Evolutionary conservation across 1,284 basidiomycete genomes (phyloP), one percentile per base, ranked within the genome.

Genomic region (Rhodotorula sp.): DNA sequence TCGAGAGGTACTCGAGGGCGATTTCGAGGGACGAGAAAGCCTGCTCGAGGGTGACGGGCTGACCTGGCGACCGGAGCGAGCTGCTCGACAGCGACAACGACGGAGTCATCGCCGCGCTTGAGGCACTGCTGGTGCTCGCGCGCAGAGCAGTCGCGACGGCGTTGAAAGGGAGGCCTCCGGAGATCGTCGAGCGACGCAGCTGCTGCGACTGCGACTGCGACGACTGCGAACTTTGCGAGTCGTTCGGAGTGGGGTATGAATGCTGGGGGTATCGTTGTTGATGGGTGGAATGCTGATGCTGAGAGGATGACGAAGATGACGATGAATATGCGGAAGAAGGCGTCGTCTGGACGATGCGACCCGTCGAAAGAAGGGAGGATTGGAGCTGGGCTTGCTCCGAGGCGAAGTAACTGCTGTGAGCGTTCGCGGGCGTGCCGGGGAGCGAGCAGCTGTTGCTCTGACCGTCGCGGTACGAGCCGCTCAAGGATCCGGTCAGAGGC

Each of bases 401-500:
- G 26, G 58, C 56, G 20, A 58, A 72, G 70, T 65, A 71, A 69
- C 67, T 59, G 29, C 52, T 60, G 4, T 59, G 48, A 49, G 62
- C 61, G 65, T 15, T 64, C 34, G 56, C 70, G 49, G 70, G 70
- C 47, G 75, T 73, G 49, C 70, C 71, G 5, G 75, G 72, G 14
- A 72, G 62, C n/a, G 75, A 76, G 56, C 67, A 65, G 15, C 65
- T 23, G 56, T 71, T 66, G 39, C 68, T 57, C 23, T 71, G 72
- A 18, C 68, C 68, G 49, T 69, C 68, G 20, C 72, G 66, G 70
- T 70, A 71, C 47, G 74, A 76, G 16, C 74, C 74, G 64, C 74
- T 73, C 10, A 72, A 20, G n/a, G 75, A 76, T 26, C 73, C 58
- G 15, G 67, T 74, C 18, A 76, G 65, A 1, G 70, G 69, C n/a